Percentiles rank a stretch among this genome's conserved stretches.
phyloP scores from a whole-genome alignment of 73 alveolate species.

The Stentor coeruleus region DNA sequence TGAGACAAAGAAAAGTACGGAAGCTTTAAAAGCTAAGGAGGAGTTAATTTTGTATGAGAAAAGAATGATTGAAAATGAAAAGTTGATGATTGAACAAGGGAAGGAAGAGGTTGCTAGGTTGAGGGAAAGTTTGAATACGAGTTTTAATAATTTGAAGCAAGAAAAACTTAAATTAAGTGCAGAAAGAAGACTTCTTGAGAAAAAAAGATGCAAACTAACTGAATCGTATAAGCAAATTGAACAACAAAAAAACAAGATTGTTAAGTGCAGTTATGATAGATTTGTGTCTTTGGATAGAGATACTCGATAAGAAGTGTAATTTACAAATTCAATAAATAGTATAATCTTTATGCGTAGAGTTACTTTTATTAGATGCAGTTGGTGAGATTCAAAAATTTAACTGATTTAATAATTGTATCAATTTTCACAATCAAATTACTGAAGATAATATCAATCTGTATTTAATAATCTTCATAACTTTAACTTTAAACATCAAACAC shows the following conservation, averaged over 20 bases:
- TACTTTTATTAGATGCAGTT: no score
- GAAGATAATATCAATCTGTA: no score
- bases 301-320: no score
- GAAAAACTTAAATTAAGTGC: conserved; percentile 2
- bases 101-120: not conserved
- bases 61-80: not conserved
- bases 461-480: no score
- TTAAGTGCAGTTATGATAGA: not conserved
- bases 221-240: not conserved
- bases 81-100: not conserved
- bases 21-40: not conserved
- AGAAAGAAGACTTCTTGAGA: conserved; percentile 3
- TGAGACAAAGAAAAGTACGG: not conserved
- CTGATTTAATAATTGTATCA: no score
- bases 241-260: not conserved
- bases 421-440: no score
- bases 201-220: not conserved
- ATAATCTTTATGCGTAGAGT: no score
- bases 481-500: no score
- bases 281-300: not conserved
- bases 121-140: not conserved
- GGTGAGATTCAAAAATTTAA: no score
- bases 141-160: not conserved
- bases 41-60: not conserved
- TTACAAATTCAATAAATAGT: no score